Conservation (phyloP, 2,329 filamentous ascomycete species). For the Nigrospora oryzae region DNA sequence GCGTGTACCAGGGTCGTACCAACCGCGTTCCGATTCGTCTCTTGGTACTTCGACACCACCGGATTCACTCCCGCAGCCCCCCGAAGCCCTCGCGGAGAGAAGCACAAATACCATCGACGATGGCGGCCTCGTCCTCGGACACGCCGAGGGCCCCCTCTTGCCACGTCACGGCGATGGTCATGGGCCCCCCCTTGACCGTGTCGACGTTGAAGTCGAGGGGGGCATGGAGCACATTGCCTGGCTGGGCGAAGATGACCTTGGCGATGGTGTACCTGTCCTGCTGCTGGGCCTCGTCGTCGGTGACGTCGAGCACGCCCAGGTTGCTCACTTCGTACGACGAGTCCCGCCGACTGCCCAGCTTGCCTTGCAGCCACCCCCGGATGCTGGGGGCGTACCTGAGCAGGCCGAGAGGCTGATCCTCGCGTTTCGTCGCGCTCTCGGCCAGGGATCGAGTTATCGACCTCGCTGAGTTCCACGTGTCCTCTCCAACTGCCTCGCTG, state of each 20-base stretch:
- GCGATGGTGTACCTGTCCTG: constrained; percentile 11
- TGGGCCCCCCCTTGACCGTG: constrained; percentile 25
- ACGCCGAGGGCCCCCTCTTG: constrained; percentile 28
- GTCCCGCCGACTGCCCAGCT: constrained; percentile 27
- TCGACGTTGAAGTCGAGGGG: constrained; percentile 31
- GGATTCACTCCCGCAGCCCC: background rate
- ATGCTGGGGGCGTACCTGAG: constrained; percentile 30
- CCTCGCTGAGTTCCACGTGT: constrained; percentile 24
- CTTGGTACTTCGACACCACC: background rate
- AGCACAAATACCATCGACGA: constrained; percentile 2
- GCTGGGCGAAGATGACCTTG: constrained; percentile 33
- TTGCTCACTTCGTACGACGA: constrained; percentile 37
- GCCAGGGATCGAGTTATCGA: constrained; percentile 22
- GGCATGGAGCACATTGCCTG: constrained; percentile 26
- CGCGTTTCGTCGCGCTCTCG: constrained; percentile 13
- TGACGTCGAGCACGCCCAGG: constrained; percentile 25
- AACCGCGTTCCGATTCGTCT: no score
- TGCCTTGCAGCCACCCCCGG: constrained; percentile 26
- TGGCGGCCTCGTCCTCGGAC: background rate
- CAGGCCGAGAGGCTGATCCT: constrained; percentile 26
- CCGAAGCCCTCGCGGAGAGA: background rate
- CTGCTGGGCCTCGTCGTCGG: background rate
- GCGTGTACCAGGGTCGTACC: no score
- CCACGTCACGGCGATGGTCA: constrained; percentile 32
- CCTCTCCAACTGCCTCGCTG: constrained; percentile 4